These are phyloP conservation scores for Paraphaeosphaeria minitans DNA, from an alignment of 2,329 filamentous ascomycete genomes.

Conservation along the genomic window DNA sequence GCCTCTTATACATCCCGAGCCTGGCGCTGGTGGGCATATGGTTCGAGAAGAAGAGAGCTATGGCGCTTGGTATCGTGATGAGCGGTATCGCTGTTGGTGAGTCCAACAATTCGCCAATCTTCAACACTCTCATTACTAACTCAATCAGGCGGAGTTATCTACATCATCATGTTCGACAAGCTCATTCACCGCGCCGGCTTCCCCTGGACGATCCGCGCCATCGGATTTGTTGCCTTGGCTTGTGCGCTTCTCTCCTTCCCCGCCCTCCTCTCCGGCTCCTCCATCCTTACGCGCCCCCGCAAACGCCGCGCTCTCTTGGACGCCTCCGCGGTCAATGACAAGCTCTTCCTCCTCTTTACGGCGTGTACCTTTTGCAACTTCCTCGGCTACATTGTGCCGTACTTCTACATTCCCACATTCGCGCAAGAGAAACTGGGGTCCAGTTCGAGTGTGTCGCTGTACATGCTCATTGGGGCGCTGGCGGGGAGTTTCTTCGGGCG, in stretches of 20 bases:
- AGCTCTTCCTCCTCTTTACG: constrained; percentile 44
- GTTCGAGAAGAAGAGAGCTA: constrained; percentile 40
- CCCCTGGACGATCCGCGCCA: constrained; percentile 43
- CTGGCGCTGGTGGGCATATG: constrained; percentile 45
- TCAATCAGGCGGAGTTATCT: constrained; percentile 42
- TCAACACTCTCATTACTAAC: neutral
- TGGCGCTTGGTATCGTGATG: constrained; percentile 46
- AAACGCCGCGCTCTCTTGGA: constrained; percentile 43
- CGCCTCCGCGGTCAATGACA: constrained; percentile 38
- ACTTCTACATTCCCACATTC: constrained; percentile 46
- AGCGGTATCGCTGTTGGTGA: constrained; percentile 46
- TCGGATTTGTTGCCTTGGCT: constrained; percentile 42
- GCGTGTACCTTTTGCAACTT: constrained; percentile 42
- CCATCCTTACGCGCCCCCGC: constrained; percentile 25
- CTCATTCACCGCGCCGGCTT: constrained; percentile 36
- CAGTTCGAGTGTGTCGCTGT: constrained; percentile 36
- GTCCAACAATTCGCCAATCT: constrained; percentile 6
- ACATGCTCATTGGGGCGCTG: constrained; percentile 37
- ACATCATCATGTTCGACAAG: constrained; percentile 45
- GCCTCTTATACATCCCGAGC: constrained; percentile 45
- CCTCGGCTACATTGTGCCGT: constrained; percentile 46
- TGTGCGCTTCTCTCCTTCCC: constrained; percentile 41
- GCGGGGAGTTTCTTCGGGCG: constrained; percentile 45
- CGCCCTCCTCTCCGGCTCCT: constrained; percentile 42
- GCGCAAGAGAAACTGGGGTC: constrained; percentile 37